Percentiles rank a stretch among this genome's conserved stretches.
phyloP scores from a whole-genome alignment of 352 stramenopile species.

The Phytophthora hibernalis region DNA sequence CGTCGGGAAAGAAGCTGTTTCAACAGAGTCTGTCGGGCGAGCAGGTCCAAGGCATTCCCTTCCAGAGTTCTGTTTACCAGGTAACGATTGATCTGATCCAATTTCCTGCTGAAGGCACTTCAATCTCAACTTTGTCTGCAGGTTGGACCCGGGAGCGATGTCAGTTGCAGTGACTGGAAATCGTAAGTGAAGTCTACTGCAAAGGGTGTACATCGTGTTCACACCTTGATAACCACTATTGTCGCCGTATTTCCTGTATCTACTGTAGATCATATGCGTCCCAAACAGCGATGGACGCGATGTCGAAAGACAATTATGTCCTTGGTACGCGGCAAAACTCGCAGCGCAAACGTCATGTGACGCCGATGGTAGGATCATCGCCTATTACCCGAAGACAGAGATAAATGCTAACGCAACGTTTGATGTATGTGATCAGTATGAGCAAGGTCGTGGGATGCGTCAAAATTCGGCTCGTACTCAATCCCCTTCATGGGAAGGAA shows the following conservation, averaged over 20 bases:
- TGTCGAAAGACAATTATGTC: slow-evolving; percentile 50
- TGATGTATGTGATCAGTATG: slow-evolving; percentile 28
- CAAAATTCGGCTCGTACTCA: slow-evolving; percentile 16
- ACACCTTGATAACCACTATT: background rate
- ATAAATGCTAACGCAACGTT: slow-evolving; percentile 1
- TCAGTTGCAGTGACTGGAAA: slow-evolving; percentile 69
- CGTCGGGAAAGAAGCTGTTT: slow-evolving; percentile 62
- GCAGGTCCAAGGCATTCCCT: slow-evolving; percentile 58
- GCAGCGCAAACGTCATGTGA: slow-evolving; percentile 70
- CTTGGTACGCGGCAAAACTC: slow-evolving; percentile 60
- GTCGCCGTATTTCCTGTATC: background rate
- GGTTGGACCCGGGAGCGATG: slow-evolving; percentile 53
- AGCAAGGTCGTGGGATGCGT: slow-evolving; percentile 26
- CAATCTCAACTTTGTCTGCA: slow-evolving; percentile 18
- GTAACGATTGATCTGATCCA: slow-evolving; percentile 21
- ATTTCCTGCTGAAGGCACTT: background rate
- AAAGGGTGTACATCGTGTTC: background rate
- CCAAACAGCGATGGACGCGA: slow-evolving; percentile 64
- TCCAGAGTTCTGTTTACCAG: slow-evolving; percentile 75
- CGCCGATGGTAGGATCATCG: slow-evolving; percentile 49
- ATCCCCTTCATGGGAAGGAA: slow-evolving; percentile 25
- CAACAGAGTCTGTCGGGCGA: slow-evolving; percentile 49
- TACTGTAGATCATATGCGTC: slow-evolving; percentile 68
- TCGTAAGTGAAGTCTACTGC: slow-evolving; percentile 46
- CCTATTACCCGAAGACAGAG: background rate